These are phyloP conservation scores for Sugiyamaella marilandica DNA, from an alignment of 805 yeast species.

Conservation along the genomic window DNA sequence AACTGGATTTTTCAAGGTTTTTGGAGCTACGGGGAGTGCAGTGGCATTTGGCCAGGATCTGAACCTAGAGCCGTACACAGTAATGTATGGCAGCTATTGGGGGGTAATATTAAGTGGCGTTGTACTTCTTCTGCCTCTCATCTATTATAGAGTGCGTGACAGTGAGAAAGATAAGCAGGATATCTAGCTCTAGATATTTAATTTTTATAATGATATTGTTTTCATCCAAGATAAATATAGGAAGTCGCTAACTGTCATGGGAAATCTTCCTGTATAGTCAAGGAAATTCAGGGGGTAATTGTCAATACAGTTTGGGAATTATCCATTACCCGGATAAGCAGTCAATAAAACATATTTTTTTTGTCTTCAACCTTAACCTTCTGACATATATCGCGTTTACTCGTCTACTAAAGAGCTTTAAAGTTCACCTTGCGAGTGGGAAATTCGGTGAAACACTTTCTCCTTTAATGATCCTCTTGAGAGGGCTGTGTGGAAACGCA, in stretches of 20 bases:
- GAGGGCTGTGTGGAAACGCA: slow-evolving; percentile 21
- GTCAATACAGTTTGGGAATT: not conserved
- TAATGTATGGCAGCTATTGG: slow-evolving; percentile 16
- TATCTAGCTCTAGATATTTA: not conserved
- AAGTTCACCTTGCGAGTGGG: slow-evolving; percentile 20
- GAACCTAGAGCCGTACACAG: slow-evolving; percentile 5
- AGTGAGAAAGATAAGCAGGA: slow-evolving; percentile 5
- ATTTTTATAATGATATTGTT: not conserved
- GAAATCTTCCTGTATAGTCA: not conserved
- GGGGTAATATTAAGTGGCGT: slow-evolving; percentile 11
- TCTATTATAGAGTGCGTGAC: slow-evolving; percentile 11
- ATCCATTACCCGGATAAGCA: not conserved
- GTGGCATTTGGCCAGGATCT: slow-evolving; percentile 37
- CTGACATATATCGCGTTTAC: slow-evolving; percentile 23
- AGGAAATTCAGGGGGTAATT: not conserved
- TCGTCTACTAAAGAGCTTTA: slow-evolving; percentile 19
- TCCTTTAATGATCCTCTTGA: slow-evolving; percentile 14
- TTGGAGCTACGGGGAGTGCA: slow-evolving; percentile 46
- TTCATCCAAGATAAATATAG: not conserved
- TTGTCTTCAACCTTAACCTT: not conserved
- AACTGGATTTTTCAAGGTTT: slow-evolving; percentile 45
- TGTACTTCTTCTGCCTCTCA: slow-evolving; percentile 8
- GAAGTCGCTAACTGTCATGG: not conserved
- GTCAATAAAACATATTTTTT: not conserved
- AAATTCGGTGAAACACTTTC: slow-evolving; percentile 26